phyloP scores from a whole-genome alignment of 306 rosid species.

The Purshia tridentata region DNA sequence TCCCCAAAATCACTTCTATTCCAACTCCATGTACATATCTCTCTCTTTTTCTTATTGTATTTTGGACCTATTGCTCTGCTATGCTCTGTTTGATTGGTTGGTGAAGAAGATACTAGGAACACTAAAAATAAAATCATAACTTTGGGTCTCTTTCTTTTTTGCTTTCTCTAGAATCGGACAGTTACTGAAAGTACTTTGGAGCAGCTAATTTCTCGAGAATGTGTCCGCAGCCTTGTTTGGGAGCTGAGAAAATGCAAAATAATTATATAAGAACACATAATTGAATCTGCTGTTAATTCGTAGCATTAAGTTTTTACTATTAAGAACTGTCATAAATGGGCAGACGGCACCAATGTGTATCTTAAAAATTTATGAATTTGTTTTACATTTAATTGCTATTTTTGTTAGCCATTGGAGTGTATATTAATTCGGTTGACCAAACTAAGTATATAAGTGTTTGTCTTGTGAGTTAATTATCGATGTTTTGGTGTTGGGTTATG shows the following conservation, averaged over 20 bases:
- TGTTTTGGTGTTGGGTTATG: constrained; percentile 8
- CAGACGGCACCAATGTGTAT: no score
- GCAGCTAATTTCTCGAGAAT: neutral
- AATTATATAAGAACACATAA: no score
- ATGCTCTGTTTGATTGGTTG: constrained; percentile 16
- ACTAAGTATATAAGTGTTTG: neutral
- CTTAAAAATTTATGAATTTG: no score
- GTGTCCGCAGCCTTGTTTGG: no score
- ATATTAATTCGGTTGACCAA: neutral
- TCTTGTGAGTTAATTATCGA: constrained; percentile 18
- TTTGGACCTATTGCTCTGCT: neutral
- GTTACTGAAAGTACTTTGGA: neutral
- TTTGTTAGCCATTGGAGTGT: neutral
- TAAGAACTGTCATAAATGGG: no score
- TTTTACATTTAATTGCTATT: no score
- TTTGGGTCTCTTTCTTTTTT: neutral
- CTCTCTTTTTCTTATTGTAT: neutral
- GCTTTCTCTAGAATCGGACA: neutral
- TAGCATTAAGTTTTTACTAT: no score
- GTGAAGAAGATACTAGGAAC: neutral
- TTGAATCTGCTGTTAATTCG: no score
- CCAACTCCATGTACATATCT: constrained; percentile 67
- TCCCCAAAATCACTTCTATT: constrained; percentile 68
- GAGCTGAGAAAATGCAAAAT: no score
- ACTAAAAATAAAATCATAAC: neutral